Conservation (phyloP, 805 yeast species). For the Debaryomyces maramus region DNA sequence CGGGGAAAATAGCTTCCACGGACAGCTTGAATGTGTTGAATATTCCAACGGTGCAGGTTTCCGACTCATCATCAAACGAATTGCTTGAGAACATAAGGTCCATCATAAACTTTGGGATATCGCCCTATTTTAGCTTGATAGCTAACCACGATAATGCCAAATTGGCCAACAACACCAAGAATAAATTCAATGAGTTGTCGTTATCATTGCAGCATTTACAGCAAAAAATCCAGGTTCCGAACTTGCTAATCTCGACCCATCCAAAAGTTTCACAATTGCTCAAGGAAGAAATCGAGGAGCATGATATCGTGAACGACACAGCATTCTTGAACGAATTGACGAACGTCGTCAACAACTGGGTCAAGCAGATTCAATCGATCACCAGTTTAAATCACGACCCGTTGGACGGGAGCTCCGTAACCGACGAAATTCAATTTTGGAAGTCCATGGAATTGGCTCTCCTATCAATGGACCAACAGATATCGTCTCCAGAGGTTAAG, state of each 20-base stretch:
- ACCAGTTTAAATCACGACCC: conserved; percentile 56
- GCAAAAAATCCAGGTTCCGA: conserved; percentile 68
- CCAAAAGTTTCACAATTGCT: conserved; percentile 36
- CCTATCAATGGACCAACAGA: conserved; percentile 54
- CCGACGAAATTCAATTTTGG: conserved; percentile 81
- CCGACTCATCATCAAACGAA: conserved; percentile 14
- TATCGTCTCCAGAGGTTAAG: conserved; percentile 52
- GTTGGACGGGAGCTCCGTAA: conserved; percentile 49
- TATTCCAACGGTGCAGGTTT: conserved; percentile 24
- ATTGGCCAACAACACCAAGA: conserved; percentile 41
- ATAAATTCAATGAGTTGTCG: conserved; percentile 67
- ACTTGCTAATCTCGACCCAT: conserved; percentile 53
- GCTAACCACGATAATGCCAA: conserved; percentile 11
- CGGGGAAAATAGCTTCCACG: conserved; percentile 25
- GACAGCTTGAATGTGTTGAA: conserved; percentile 35
- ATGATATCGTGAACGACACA: conserved; percentile 47
- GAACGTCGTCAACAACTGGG: conserved; percentile 70
- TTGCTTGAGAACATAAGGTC: conserved; percentile 56
- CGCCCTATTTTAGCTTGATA: conserved; percentile 66
- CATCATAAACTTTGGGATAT: conserved; percentile 61
- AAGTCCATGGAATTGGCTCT: conserved; percentile 64
- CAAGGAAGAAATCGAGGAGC: conserved; percentile 31
- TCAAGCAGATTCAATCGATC: conserved; percentile 56
- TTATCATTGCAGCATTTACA: conserved; percentile 66
- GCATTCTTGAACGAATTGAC: conserved; percentile 69